These are phyloP conservation scores for Licmophora abbreviata DNA, from an alignment of 108 stramenopile species.

Conservation along the genomic window DNA sequence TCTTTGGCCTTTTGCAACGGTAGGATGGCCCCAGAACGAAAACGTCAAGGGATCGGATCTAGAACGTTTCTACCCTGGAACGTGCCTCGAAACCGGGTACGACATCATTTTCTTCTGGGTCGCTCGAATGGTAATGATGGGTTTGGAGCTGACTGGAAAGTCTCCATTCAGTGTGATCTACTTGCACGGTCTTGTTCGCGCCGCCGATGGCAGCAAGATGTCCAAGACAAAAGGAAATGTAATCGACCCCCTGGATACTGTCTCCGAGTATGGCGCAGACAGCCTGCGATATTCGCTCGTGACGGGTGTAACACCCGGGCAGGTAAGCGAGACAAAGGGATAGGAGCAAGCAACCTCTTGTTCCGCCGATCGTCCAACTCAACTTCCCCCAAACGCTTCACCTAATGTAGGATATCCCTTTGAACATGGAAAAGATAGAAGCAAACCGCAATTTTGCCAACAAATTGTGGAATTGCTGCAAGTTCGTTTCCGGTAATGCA, in stretches of 20 bases:
- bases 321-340: too few species aligned
- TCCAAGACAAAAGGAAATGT: constrained; percentile 99
- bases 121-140: constrained; percentile 99
- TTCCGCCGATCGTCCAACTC: neutral
- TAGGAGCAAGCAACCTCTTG: neutral
- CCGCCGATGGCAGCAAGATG: constrained; percentile 95
- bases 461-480: constrained; percentile 97
- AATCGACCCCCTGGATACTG: constrained; percentile 95
- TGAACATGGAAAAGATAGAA: constrained; percentile 89
- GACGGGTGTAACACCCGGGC: constrained; percentile 94
- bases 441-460: constrained; percentile 91
- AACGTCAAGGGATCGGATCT: constrained; percentile 65
- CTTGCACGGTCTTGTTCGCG: constrained; percentile 93
- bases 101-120: constrained; percentile 99
- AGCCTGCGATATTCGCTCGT: constrained; percentile 90
- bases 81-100: constrained; percentile 96
- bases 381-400: constrained; percentile 7
- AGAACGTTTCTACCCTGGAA: constrained; percentile 86
- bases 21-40: constrained; percentile 84
- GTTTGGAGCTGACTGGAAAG: constrained; percentile 83
- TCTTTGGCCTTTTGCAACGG: constrained; percentile 95
- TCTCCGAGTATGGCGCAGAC: constrained; percentile 88
- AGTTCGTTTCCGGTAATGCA: constrained; percentile 85
- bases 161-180: constrained; percentile 92
- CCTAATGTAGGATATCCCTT: constrained; percentile 84